phyloP scores from a whole-genome alignment of 1,284 basidiomycete genomes.

The Pseudozyma thailandica region DNA sequence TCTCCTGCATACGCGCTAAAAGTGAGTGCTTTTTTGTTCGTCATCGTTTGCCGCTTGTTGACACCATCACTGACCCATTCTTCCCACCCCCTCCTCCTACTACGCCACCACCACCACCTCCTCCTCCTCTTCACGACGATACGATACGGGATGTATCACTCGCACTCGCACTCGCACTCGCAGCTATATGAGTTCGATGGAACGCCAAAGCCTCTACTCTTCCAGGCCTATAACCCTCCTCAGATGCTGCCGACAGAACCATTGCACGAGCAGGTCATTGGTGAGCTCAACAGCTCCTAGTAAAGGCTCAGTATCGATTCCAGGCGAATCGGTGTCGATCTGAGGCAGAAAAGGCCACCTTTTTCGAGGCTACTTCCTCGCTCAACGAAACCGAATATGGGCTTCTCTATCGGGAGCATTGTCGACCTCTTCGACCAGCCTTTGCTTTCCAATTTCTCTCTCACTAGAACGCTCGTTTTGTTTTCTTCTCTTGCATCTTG shows the following conservation, averaged over 20 bases:
- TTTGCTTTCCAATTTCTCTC: neutral
- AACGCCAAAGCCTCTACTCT: conserved; percentile 50
- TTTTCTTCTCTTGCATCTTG: conserved; percentile 9
- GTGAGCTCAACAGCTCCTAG: conserved; percentile 32
- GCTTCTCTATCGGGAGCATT: neutral
- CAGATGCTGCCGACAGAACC: conserved; percentile 63
- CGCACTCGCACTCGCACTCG: no score
- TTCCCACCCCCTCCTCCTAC: no score
- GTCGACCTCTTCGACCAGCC: neutral
- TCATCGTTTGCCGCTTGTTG: no score
- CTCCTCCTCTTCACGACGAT: neutral
- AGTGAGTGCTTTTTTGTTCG: conserved; percentile 2
- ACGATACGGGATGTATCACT: no score
- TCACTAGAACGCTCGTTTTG: conserved; percentile 7
- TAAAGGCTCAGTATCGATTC: neutral
- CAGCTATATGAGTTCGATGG: conserved; percentile 52
- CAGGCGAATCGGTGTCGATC: no score
- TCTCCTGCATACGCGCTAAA: conserved; percentile 41
- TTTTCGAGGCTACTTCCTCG: no score
- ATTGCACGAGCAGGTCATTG: conserved; percentile 46
- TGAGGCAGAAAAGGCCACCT: no score
- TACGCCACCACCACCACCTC: no score
- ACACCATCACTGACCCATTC: neutral
- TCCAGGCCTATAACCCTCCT: conserved; percentile 53
- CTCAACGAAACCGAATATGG: no score